These are phyloP conservation scores for Amoebophrya sp. DNA, from an alignment of 169 alveolate species.

Conservation along the genomic window DNA sequence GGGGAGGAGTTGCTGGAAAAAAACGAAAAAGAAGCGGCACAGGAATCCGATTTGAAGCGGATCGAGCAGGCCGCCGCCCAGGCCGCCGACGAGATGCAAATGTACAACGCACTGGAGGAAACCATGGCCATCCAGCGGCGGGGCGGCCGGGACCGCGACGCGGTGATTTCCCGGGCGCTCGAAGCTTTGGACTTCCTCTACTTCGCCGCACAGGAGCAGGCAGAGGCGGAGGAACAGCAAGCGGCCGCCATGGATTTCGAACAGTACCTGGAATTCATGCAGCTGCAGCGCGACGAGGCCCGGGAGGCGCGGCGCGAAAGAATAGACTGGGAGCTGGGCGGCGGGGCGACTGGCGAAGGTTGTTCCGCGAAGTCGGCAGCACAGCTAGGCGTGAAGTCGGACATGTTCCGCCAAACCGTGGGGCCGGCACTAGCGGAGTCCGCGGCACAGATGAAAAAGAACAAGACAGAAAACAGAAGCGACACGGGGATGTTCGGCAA, in stretches of 20 bases:
- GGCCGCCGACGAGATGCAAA: background rate
- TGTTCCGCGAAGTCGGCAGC: background rate
- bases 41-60: background rate
- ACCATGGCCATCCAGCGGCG: background rate
- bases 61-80: background rate
- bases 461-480: too few species aligned
- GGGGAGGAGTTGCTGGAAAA: background rate
- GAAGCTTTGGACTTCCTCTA: background rate
- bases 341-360: background rate
- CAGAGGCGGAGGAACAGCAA: background rate
- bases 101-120: constrained; percentile 4
- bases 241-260: background rate
- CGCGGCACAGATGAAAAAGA: too few species aligned
- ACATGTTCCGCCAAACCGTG: too few species aligned
- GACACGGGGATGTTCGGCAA: too few species aligned
- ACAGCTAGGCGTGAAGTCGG: background rate
- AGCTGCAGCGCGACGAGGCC: background rate
- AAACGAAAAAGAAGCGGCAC: background rate
- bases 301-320: background rate
- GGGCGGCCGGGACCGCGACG: background rate
- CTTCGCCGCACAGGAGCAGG: background rate
- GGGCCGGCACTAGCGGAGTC: too few species aligned
- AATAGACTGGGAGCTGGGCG: background rate
- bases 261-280: background rate
- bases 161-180: background rate